Evolutionary conservation across 345 rosid genomes (phyloP), one percentile per base, ranked within the genome.

Genomic region (Cardiospermum halicacabum): DNA sequence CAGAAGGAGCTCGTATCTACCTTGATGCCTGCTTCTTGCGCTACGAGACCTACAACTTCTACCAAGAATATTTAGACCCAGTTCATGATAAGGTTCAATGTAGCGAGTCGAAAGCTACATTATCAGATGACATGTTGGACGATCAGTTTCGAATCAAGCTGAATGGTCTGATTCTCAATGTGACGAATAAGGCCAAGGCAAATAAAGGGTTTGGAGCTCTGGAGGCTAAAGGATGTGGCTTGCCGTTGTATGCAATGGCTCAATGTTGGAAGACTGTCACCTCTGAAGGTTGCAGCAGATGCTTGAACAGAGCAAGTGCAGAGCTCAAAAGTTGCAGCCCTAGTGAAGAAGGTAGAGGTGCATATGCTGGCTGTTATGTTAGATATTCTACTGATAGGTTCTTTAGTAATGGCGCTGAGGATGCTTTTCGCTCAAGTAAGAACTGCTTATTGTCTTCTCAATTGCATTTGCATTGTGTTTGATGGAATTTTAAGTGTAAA

Each of bases 1-100:
- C 69, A 22, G 32, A 21, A 30, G 72, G 72, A 43, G 96, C 77
- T 59, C 81, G 91, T n/a, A 67, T 87, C 40, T 84, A 74, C 62
- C 79, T 75, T 8, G 92, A 84, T 6, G 82, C 75, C n/a, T 92
- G 96, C 72, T 89, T 89, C 73, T 70, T 87, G 36, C 84, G 95
- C 19, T 82, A 69, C 53, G 90, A 74, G 53, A 56, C 58, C 36
- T 75, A 82, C 63, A 64, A 72, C 61, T 84, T 91, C 77, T 80
- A 67, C 7, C 56, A 77, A 6, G 97, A 85, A 59, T 59, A 68
- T 18, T 8, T 70, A 9, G 84, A 83, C 60, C 69, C 76, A 0
- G 56, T 5, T 7, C 55, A 49, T 26, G 89, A 81, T 58, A 34
- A 2, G 31, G 42, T 70, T 21, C 60, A 58, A 3, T 84, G 89